Conservation (phyloP, 192 early-diverging fungal species). For the Coemansia sp. region DNA sequence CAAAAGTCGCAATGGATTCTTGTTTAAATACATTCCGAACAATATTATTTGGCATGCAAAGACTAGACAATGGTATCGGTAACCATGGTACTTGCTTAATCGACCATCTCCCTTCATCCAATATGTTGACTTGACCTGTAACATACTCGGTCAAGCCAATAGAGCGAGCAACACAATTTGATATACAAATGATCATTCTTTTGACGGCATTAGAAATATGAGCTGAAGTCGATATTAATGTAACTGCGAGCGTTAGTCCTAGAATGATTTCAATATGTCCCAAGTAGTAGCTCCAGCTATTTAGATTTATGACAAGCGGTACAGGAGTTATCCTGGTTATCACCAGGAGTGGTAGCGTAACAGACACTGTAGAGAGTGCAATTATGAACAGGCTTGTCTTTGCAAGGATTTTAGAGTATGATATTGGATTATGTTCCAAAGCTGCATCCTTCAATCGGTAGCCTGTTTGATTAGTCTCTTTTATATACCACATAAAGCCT, state of each 20-base stretch:
- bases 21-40: conserved; percentile 4
- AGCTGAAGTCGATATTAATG: neutral
- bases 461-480: neutral
- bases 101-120: conserved; percentile 11
- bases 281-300: neutral
- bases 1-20: neutral
- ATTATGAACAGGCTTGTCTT: neutral
- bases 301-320: neutral
- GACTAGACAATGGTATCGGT: neutral
- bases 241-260: neutral
- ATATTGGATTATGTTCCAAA: neutral
- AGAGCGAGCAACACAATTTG: neutral
- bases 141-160: conserved; percentile 13
- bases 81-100: conserved; percentile 2
- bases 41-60: neutral
- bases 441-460: neutral
- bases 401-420: neutral
- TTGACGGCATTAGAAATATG: neutral
- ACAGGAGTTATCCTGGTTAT: neutral
- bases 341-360: neutral
- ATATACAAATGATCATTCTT: neutral
- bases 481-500: conserved; percentile 13
- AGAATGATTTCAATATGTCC: neutral
- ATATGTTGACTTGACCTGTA: conserved; percentile 2
- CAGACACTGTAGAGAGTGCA: neutral